Base-by-base conservation (phyloP, 1,284 basidiomycete genomes). In the Sporisorium iseilematis-ciliati region DNA sequence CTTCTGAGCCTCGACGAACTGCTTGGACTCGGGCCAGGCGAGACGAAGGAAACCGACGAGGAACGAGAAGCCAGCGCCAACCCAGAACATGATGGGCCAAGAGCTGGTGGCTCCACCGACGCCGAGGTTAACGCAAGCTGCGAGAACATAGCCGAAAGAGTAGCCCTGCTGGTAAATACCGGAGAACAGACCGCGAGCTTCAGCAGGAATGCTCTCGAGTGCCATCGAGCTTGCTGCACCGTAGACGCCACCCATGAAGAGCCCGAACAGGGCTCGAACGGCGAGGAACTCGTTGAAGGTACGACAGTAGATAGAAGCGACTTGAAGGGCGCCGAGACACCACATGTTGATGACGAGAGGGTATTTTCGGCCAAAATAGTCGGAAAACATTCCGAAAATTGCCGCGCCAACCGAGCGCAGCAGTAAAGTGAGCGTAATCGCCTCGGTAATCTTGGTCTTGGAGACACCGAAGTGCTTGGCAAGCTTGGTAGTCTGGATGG, bases 351-450 rank as follows among this genome's bases (percentile, higher is more conserved):
- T 53, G 23, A 71, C 60, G 46, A 78, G 63, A n/a, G 75, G 78
- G 21, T 67, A 75, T 29, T 75, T 78, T 4, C 95, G 90, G 5
- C 95, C 70, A 41, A 67, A 73, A 46, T 67, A 73, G 45, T 73
- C 70, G n/a, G 65, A 57, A 16, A 66, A 70, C 43, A 67, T 18
- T 40, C 75, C 79, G 26, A 80, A 81, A 43, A 81, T 59, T 33
- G 73, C 63, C 2, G 78, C 79, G n/a, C 79, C 79, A 8, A 81
- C 58, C 7, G 71, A 67, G 2, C 79, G 58, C 18, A 81, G 58
- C 2, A 79, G 69, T 2, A 80, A 57, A 0, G 79, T 78, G 11
- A 78, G 49, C 2, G 75, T 79, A 59, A 79, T 75, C 7, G 75
- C 67, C n/a, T 64, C 60, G 33, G 71, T 56, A 54, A 80, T 48